Percentiles rank a stretch among this genome's conserved stretches.
Evolutionary conservation across 1,139 yeast genomes (phyloP).

Genomic region (Debaryomycetaceae sp.): DNA sequence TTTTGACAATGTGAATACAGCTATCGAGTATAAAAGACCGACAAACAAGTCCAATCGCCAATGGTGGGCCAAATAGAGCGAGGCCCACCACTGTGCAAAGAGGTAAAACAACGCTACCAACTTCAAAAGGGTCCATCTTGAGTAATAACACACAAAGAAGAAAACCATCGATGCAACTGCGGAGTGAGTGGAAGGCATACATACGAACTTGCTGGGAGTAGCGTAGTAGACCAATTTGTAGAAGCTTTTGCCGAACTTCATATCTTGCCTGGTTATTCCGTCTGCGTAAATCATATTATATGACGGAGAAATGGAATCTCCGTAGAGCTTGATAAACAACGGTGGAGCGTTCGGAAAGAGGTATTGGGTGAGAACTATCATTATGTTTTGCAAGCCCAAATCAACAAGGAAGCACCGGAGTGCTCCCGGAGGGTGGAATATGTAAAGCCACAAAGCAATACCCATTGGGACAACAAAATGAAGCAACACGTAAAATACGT

Average conservation of each 20-base stretch:
- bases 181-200: conserved; percentile 15
- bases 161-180: conserved; percentile 13
- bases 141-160: conserved; percentile 13
- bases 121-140: conserved; percentile 9
- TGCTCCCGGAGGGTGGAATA: conserved; percentile 16
- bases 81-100: conserved; percentile 17
- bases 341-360: conserved; percentile 17
- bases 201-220: conserved; percentile 15
- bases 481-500: conserved; percentile 13
- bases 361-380: conserved; percentile 11
- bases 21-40: conserved; percentile 13
- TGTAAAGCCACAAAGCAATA: conserved; percentile 12
- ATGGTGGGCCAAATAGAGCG: conserved; percentile 15
- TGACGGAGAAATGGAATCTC: conserved; percentile 12
- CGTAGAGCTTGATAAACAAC: conserved; percentile 13
- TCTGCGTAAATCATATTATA: conserved; percentile 16
- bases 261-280: conserved; percentile 14
- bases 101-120: conserved; percentile 9
- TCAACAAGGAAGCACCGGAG: conserved; percentile 10
- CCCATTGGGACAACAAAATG: conserved; percentile 13
- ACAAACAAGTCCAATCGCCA: conserved; percentile 16
- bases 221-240: conserved; percentile 13
- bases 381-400: conserved; percentile 12
- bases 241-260: conserved; percentile 11
- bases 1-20: conserved; percentile 10